Base-by-base conservation (phyloP, 2,329 filamentous ascomycete species). In the Xylaria sp. region DNA sequence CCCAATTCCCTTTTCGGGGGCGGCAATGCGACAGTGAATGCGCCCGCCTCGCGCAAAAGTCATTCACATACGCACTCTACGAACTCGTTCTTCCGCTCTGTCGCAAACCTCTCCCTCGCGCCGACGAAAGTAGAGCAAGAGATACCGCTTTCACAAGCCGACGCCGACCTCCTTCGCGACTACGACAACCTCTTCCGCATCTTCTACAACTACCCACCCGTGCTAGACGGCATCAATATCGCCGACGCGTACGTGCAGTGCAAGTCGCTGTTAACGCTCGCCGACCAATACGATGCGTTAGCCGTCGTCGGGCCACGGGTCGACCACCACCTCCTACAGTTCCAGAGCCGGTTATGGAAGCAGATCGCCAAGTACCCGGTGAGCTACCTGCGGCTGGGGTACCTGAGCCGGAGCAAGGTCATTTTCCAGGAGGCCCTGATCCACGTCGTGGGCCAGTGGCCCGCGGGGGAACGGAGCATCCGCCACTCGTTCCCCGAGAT, bases 301-400 rank as follows among this genome's bases (percentile, higher is more conserved):
- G 81, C 87, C 24, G 91, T 97, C 16, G 91, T 95, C 7, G 92
- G 92, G 0, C 90, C 91, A 1, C 85, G 93, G 37, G 90, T 97
- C 41, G 93, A 97, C 72, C 92, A 97, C 74, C 93, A 97, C 71
- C 80, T 97, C 13, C 78, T 97, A 16, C 91, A 94, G 64, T 97
- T 97, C 71, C 91, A 94, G 66, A 90, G 89, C 19, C 84, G 91
- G 1, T 81, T 97, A 2, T 97, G 92, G 88, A 96, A 94, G 72
- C 93, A 97, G 73, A 95, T 97, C 59, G 92, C 92, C 48, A 97
- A 96, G 73, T 97, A 97, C 69, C 92, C 93, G 11, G 90, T 94
- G 44, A 92, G 87, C 55, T 97, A 97, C 69, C 83, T 97, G 44
- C 92, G 92, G 53, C 82, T 97, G 1, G 92, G 92, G 37, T 96